Percentiles rank a stretch among this genome's conserved stretches.
phyloP scores from a whole-genome alignment of 1,284 basidiomycete species.

The Ustilago curta region DNA sequence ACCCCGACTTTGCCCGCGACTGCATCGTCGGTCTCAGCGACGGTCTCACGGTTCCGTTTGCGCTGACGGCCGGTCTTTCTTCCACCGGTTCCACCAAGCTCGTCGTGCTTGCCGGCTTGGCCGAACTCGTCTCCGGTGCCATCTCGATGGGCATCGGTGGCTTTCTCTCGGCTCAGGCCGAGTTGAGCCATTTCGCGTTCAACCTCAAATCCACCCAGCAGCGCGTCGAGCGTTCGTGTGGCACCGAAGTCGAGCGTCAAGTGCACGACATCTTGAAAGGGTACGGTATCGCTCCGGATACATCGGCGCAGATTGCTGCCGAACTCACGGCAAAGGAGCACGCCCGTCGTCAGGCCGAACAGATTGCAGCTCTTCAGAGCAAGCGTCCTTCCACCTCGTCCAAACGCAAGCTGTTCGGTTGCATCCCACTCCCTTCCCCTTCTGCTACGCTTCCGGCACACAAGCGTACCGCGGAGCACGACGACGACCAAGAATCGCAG shows the following conservation, averaged over 20 bases:
- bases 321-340: constrained; percentile 41
- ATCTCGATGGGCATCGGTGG: constrained; percentile 96
- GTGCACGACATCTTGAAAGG: constrained; percentile 87
- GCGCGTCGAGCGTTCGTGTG: constrained; percentile 87
- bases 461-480: constrained; percentile 9
- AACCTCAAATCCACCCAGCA: constrained; percentile 71
- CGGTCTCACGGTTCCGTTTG: constrained; percentile 80
- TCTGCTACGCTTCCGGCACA: constrained; percentile 6
- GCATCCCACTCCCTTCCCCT: constrained; percentile 34
- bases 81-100: constrained; percentile 87
- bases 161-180: constrained; percentile 94
- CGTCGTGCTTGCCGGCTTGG: constrained; percentile 89
- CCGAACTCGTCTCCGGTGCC: constrained; percentile 74
- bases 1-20: constrained; percentile 86
- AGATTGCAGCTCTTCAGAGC: constrained; percentile 5
- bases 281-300: constrained; percentile 85
- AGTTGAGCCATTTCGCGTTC: constrained; percentile 79
- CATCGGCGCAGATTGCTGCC: constrained; percentile 80
- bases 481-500: constrained; percentile 29
- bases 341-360: constrained; percentile 15
- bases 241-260: constrained; percentile 94
- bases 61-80: constrained; percentile 80
- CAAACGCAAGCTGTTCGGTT: constrained; percentile 38
- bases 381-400: background rate
- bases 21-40: constrained; percentile 90